Evolutionary conservation across 306 rosid species (phyloP), one percentile per base, ranked within the genome.

Genomic region (Herpetospermum pedunculosum): DNA sequence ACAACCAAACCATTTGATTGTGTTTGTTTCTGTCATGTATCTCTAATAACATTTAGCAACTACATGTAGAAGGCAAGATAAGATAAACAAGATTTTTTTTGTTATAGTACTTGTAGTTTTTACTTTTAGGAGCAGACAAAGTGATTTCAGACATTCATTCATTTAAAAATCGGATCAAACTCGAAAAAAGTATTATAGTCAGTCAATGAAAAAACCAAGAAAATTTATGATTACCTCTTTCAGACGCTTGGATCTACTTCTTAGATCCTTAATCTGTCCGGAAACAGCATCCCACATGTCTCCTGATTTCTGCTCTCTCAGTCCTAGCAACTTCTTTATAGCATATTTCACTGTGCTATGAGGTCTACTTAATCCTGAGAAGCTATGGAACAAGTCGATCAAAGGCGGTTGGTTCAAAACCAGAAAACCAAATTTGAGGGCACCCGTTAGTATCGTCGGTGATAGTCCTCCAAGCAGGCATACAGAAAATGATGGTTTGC

Each of bases 401-500:
- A 94, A 67, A 76, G 11, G 65, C 19, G 88, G 74, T 74, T 89
- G 86, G 80, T 88, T 87, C 68, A 94, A 79, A 85, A 85, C 85
- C 76, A 94, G 87, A 80, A 88, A 91, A 59, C 96, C 92, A 21
- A 94, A 91, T 82, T 84, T 88, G 86, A 88, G 90, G 59, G 87
- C 89, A 72, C 91, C 88, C 59, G 83, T 85, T 52, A 91, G 87
- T 92, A 88, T 84, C 86, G 82, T 87, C 69, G 88, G 78, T 58
- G 99, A 91, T 82, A 94, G 81, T 50, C 91, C 97, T 83, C 99
- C 99, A 49, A 94, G 92, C 78, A 94, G 85, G 77, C 87, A 89
- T 43, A 94, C 92, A 68, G 83, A 85, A 78, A 91, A 94, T 0
- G 89, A 84, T 38, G 95, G 83, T 25, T 83, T 80, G 77, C 80